A percentile compares a stretch with the other conserved stretches of the same genome.
These are phyloP conservation scores for Pyrenochaeta sp. DNA, from an alignment of 2,329 filamentous ascomycete species.

Conservation along the genomic window DNA sequence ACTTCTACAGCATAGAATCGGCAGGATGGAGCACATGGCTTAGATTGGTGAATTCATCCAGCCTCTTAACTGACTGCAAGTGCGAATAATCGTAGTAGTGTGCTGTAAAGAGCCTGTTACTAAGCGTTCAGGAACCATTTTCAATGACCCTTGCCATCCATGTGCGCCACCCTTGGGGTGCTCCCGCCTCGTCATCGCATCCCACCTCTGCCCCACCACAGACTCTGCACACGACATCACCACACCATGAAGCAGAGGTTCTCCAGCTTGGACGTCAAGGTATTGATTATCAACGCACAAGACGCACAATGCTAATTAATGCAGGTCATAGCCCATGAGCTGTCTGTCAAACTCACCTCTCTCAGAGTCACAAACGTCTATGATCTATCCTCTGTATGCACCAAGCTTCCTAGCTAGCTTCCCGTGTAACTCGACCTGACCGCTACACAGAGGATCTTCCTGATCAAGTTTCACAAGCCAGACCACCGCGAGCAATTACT, in stretches of 20 bases:
- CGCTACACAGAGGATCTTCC: conserved; percentile 76
- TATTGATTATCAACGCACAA: conserved; percentile 34
- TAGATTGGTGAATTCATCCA: conserved; percentile 9
- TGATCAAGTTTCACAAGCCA: conserved; percentile 93
- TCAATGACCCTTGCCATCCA: conserved; percentile 32
- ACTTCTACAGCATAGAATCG: conserved; percentile 12
- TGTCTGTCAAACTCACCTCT: conserved; percentile 76
- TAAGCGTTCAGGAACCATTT: conserved; percentile 24
- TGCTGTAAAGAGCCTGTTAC: conserved; percentile 3
- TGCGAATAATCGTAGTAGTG: background rate
- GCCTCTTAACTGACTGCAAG: conserved; percentile 10
- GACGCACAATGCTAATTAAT: conserved; percentile 7
- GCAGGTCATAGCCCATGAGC: conserved; percentile 93
- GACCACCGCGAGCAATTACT: conserved; percentile 88
- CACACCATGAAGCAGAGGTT: conserved; percentile 77
- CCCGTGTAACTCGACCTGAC: conserved; percentile 7
- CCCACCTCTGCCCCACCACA: conserved; percentile 37
- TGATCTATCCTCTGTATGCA: conserved; percentile 80
- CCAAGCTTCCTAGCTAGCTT: background rate
- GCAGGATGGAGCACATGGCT: conserved; percentile 11
- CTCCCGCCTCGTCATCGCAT: conserved; percentile 39
- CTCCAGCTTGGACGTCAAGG: conserved; percentile 81
- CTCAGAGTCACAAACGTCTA: conserved; percentile 93
- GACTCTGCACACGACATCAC: conserved; percentile 44
- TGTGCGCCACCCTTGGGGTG: conserved; percentile 22